Conservation (phyloP, 2,329 filamentous ascomycete species). For the Phoma sp. region DNA sequence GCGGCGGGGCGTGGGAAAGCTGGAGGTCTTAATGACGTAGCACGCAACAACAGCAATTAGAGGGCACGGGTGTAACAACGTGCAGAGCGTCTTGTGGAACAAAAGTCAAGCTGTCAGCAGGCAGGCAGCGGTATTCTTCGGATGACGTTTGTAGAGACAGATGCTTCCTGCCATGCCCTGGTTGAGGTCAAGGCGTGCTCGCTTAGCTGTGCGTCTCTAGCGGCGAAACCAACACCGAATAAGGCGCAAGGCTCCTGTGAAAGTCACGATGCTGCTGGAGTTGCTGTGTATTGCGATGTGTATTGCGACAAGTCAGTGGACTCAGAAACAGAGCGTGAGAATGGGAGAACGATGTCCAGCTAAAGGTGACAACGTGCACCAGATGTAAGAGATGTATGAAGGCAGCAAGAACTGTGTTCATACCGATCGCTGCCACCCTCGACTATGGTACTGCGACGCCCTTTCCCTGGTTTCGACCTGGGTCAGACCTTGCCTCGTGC, state of each 20-base stretch:
- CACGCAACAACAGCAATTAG: conserved; percentile 13
- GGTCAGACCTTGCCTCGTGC: neutral
- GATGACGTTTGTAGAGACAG: conserved; percentile 44
- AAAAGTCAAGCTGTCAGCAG: conserved; percentile 20
- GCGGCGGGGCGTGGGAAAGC: conserved; percentile 35
- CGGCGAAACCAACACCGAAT: conserved; percentile 18
- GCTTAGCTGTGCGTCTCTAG: conserved; percentile 25
- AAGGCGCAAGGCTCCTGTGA: conserved; percentile 12
- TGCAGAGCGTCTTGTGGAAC: conserved; percentile 10
- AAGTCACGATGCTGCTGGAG: conserved; percentile 7
- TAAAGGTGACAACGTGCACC: neutral
- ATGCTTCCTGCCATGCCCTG: conserved; percentile 31
- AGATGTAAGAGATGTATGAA: neutral
- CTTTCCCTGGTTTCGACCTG: neutral
- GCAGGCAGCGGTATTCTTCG: conserved; percentile 38
- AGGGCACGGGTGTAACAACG: conserved; percentile 3
- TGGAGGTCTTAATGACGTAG: conserved; percentile 34
- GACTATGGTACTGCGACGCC: neutral
- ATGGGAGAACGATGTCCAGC: neutral
- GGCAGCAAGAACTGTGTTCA: neutral
- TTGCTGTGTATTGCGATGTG: neutral
- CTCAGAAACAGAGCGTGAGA: neutral
- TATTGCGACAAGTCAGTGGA: neutral
- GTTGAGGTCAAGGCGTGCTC: conserved; percentile 30
- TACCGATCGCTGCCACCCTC: neutral